A percentile compares a stretch with the other conserved stretches of the same genome.
These are phyloP conservation scores for Pseudomonodictys pantanalensis DNA, from an alignment of 495 filamentous ascomycete genomes.

Conservation along the genomic window DNA sequence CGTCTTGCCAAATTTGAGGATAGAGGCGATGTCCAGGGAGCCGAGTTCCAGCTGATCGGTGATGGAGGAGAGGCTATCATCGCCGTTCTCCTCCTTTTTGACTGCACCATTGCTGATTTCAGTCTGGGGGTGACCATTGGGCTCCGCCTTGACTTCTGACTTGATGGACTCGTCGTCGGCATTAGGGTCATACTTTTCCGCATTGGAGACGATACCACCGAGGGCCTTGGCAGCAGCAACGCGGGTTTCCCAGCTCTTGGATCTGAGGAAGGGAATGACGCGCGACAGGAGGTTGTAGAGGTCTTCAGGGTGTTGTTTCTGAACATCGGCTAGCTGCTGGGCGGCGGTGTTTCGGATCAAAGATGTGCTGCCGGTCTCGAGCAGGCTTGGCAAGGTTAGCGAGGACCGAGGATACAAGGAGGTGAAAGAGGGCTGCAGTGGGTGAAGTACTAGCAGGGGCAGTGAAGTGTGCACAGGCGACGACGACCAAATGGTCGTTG, in stretches of 20 bases:
- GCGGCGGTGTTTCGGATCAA: conserved; percentile 95
- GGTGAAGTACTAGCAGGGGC: background rate
- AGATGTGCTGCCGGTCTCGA: conserved; percentile 93
- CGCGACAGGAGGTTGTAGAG: conserved; percentile 95
- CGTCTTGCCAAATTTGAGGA: conserved; percentile 77
- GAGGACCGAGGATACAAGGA: background rate
- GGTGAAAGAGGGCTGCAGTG: background rate
- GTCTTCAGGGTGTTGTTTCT: conserved; percentile 95
- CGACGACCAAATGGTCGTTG: background rate
- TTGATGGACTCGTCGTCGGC: conserved; percentile 51
- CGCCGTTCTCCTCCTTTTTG: conserved; percentile 41
- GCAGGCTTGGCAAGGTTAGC: conserved; percentile 56
- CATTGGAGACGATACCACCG: conserved; percentile 87
- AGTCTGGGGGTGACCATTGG: conserved; percentile 24
- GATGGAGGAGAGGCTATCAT: conserved; percentile 33
- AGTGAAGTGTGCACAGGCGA: background rate
- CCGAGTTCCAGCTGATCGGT: conserved; percentile 68
- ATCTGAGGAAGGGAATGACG: conserved; percentile 85
- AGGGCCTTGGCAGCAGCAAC: conserved; percentile 89
- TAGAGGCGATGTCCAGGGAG: conserved; percentile 69
- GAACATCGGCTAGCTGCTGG: conserved; percentile 92
- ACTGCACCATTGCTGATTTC: conserved; percentile 23
- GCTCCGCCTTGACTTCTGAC: conserved; percentile 23
- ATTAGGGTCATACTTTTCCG: conserved; percentile 85
- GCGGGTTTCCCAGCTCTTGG: conserved; percentile 93